Conservation (phyloP, 2,329 filamentous ascomycete species). For the Aspergillus udagawae region DNA sequence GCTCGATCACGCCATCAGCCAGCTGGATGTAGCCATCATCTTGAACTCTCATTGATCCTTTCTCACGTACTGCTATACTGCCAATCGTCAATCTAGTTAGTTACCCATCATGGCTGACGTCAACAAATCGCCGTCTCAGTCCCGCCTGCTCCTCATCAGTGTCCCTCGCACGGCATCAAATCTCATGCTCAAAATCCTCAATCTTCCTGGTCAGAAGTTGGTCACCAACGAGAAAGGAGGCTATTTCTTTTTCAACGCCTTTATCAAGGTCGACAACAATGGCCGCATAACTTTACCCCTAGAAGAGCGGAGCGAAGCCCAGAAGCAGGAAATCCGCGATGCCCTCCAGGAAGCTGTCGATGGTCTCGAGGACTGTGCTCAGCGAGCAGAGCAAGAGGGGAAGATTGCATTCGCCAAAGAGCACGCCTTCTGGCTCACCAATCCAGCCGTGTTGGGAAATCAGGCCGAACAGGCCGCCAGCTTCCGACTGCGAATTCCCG, state of each 20-base stretch:
- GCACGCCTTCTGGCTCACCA: conserved; percentile 28
- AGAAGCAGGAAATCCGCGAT: conserved; percentile 19
- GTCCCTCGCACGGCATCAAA: conserved; percentile 32
- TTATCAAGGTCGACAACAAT: conserved; percentile 6
- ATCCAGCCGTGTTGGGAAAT: conserved; percentile 15
- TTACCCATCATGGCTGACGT: neutral
- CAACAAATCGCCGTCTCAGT: neutral
- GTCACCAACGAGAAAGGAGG: conserved; percentile 17
- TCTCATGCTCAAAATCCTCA: conserved; percentile 28
- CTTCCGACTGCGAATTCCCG: conserved; percentile 15
- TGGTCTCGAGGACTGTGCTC: conserved; percentile 20
- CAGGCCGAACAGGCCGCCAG: conserved; percentile 4
- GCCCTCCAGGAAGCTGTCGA: conserved; percentile 26
- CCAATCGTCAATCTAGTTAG: neutral
- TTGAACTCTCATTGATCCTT: conserved; percentile 3
- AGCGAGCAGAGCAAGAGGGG: conserved; percentile 17
- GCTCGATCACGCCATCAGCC: conserved; percentile 4
- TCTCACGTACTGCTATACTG: neutral
- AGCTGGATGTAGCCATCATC: conserved; percentile 4
- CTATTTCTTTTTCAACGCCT: conserved; percentile 27
- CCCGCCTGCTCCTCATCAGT: conserved; percentile 21
- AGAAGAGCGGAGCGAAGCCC: conserved; percentile 24
- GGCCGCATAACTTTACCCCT: conserved; percentile 15
- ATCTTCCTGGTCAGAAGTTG: conserved; percentile 24
- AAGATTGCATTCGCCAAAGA: conserved; percentile 36